These are phyloP conservation scores for Curvularia lunata DNA, from an alignment of 2,329 filamentous ascomycete genomes.

Conservation along the genomic window DNA sequence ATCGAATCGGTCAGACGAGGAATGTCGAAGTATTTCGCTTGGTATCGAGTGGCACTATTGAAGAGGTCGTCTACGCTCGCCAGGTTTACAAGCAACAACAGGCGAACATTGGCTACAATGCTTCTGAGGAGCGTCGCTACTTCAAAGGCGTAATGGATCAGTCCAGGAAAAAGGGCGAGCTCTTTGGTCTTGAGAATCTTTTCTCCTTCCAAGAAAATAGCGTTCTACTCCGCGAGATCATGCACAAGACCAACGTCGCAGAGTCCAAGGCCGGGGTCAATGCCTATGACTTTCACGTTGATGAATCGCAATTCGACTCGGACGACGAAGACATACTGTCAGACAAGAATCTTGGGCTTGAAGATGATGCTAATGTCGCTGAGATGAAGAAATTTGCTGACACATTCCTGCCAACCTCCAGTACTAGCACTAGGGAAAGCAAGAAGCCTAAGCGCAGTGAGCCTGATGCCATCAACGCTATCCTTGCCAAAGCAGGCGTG, in stretches of 20 bases:
- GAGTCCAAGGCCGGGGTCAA: slow-evolving; percentile 86
- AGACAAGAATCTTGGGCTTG: slow-evolving; percentile 35
- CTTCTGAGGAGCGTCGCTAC: slow-evolving; percentile 88
- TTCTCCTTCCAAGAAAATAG: slow-evolving; percentile 82
- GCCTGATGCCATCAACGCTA: slow-evolving; percentile 81
- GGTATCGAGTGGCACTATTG: slow-evolving; percentile 88
- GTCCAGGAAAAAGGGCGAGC: slow-evolving; percentile 82
- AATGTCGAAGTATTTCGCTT: slow-evolving; percentile 96
- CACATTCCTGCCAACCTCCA: slow-evolving; percentile 35
- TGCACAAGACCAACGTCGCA: slow-evolving; percentile 97
- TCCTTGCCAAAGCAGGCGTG: slow-evolving; percentile 85
- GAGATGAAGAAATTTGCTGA: slow-evolving; percentile 64
- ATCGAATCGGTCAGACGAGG: slow-evolving; percentile 89
- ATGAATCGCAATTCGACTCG: slow-evolving; percentile 38
- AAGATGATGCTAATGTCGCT: slow-evolving; percentile 50
- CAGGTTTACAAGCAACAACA: slow-evolving; percentile 99
- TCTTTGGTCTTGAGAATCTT: slow-evolving; percentile 88
- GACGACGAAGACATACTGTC: slow-evolving; percentile 38
- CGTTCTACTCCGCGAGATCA: slow-evolving; percentile 87
- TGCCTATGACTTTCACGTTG: slow-evolving; percentile 73
- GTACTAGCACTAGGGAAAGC: slow-evolving; percentile 32
- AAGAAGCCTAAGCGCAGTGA: slow-evolving; percentile 56
- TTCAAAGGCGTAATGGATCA: slow-evolving; percentile 93
- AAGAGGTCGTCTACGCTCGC: slow-evolving; percentile 95
- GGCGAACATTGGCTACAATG: slow-evolving; percentile 95